Evolutionary conservation across 2,329 filamentous ascomycete genomes (phyloP).

Genomic region (Trematosphaeria pertusa): DNA sequence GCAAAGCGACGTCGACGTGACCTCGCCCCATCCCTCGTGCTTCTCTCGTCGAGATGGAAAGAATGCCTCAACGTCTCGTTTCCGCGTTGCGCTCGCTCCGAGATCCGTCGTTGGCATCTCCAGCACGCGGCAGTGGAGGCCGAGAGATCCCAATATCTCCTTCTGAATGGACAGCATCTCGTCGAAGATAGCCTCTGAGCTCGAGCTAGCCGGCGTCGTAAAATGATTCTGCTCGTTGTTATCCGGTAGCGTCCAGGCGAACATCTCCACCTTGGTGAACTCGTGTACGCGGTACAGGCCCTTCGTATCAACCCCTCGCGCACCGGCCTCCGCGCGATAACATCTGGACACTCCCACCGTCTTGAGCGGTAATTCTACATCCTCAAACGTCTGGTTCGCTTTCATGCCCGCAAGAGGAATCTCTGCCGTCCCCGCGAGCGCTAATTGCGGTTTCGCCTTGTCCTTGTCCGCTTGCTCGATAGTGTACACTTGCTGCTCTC

Average conservation of each 20-base stretch:
- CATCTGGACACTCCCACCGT: conserved; percentile 87
- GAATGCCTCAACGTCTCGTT: conserved; percentile 91
- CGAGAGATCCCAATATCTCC: conserved; percentile 78
- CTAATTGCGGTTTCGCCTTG: conserved; percentile 68
- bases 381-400: conserved; percentile 72
- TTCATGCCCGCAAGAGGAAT: conserved; percentile 93
- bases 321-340: conserved; percentile 93
- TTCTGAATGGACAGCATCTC: conserved; percentile 89
- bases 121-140: conserved; percentile 84
- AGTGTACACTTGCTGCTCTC: conserved; percentile 90
- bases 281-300: conserved; percentile 97
- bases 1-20: conserved; percentile 89
- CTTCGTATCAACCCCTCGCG: conserved; percentile 87
- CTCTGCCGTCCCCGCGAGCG: conserved; percentile 88
- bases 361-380: conserved; percentile 74
- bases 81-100: conserved; percentile 84
- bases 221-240: conserved; percentile 42
- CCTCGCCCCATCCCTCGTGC: conserved; percentile 85
- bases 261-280: conserved; percentile 98
- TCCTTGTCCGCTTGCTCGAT: conserved; percentile 73
- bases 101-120: conserved; percentile 92
- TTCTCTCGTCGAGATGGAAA: conserved; percentile 79
- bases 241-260: conserved; percentile 81
- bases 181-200: conserved; percentile 70
- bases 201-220: conserved; percentile 37